phyloP scores from a whole-genome alignment of 345 rosid genomes.

The Noccaea caerulescens region DNA sequence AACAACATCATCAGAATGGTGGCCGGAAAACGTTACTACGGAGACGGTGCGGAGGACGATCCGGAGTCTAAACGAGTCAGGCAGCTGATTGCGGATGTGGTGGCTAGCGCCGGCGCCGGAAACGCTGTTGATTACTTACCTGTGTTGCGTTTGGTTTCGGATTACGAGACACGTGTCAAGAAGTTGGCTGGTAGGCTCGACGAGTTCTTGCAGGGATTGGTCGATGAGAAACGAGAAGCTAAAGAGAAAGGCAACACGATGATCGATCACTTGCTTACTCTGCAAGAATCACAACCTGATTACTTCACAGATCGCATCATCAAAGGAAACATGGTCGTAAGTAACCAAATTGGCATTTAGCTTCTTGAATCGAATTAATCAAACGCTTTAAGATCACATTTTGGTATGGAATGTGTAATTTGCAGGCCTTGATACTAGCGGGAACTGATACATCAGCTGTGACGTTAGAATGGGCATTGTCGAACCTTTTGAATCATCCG shows the following conservation, averaged over 20 bases:
- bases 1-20: conserved; percentile 53
- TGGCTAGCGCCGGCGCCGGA: conserved; percentile 34
- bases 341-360: not conserved
- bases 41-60: conserved; percentile 45
- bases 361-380: not conserved
- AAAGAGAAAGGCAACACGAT: conserved; percentile 38
- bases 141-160: conserved; percentile 45
- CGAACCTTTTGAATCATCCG: conserved; percentile 50
- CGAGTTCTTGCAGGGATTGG: conserved; percentile 52
- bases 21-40: conserved; percentile 57
- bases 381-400: not conserved
- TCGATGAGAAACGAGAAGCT: conserved; percentile 52
- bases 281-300: conserved; percentile 57
- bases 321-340: conserved; percentile 54
- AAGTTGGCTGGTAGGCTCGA: conserved; percentile 43
- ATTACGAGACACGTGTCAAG: conserved; percentile 40
- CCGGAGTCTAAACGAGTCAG: conserved; percentile 49
- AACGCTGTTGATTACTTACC: conserved; percentile 59
- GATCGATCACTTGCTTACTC: conserved; percentile 62
- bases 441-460: conserved; percentile 55
- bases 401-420: conserved; percentile 11
- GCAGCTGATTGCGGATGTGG: conserved; percentile 46
- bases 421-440: conserved; percentile 48
- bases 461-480: conserved; percentile 57
- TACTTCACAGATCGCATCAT: conserved; percentile 54